phyloP scores from a whole-genome alignment of 129 eudicot species.

The Pittosporum tobira region DNA sequence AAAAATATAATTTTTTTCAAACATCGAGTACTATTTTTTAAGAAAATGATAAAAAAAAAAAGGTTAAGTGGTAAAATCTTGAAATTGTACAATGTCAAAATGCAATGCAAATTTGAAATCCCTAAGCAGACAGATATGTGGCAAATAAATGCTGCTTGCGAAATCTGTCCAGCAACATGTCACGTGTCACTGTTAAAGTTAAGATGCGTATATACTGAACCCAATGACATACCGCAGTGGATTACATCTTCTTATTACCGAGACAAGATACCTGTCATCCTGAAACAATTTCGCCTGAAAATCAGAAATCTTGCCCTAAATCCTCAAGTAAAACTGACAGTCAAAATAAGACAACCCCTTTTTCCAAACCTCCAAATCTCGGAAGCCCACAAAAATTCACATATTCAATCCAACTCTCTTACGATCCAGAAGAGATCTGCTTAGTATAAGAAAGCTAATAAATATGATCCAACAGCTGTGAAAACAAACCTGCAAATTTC shows the following conservation, averaged over 20 bases:
- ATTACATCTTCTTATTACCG: constrained; percentile 7
- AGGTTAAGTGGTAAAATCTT: too few species aligned
- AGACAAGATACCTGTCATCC: constrained; percentile 5
- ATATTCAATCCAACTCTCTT: constrained; percentile 1
- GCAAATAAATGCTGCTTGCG: too few species aligned
- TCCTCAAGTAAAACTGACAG: background rate
- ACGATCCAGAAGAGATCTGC: constrained; percentile 11
- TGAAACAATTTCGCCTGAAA: constrained; percentile 19
- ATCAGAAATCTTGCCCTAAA: constrained; percentile 31
- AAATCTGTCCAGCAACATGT: background rate
- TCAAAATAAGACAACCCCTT: background rate
- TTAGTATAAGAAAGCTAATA: background rate
- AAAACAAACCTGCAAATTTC: constrained; percentile 4
- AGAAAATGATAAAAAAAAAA: too few species aligned
- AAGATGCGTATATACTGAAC: background rate
- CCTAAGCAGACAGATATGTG: too few species aligned
- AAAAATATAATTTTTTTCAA: too few species aligned
- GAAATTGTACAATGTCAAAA: too few species aligned
- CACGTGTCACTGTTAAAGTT: background rate
- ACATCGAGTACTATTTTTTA: too few species aligned
- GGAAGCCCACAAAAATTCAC: background rate
- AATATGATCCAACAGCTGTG: constrained; percentile 13
- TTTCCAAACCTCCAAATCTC: background rate
- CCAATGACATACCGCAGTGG: background rate
- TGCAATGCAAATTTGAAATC: too few species aligned